Base-by-base conservation (phyloP, 805 yeast species). In the Jamesozyma gamospora region DNA sequence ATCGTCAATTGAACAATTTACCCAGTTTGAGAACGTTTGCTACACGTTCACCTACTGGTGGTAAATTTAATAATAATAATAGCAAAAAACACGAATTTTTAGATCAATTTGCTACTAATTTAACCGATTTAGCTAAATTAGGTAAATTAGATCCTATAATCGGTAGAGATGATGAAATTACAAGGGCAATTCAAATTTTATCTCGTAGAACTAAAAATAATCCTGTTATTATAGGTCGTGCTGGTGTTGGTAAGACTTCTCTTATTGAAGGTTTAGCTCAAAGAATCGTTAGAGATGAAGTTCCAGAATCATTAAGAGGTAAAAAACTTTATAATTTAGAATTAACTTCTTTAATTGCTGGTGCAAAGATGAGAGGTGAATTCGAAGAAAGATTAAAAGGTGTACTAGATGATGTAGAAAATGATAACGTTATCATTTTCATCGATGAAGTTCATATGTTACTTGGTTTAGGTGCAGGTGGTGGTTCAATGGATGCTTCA, bases 171-270 rank as follows among this genome's bases (percentile, higher is more conserved):
- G 95, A 88, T 46, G 97, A 92, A 56, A 92, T 90, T 41, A 72
- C 90, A 42, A 70, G 98, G 43, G 90, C 97, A 0, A 81, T 90
- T 41, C 97, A 90, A 58, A 88, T 90, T 35, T 65, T 90, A 34
- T 85, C 96, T 1, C 69, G 98, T 50, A 71, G 97, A 58, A 87
- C 96, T 1, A 90, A 90, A 62, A 92, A 92, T 60, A 90, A 90
- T 55, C 98, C 98, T 0, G 95, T 92, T 1, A 62, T 90, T 40
- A 87, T 92, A 32, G 98, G 98, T 46, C 77, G 83, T 49, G 98
- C 98, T 1, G 98, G 98, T 64, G 94, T 96, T 0, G 98, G 98
- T 65, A 90, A 90, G 61, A 92, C 97, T 0, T 94, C 97, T 6
- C 77, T 92, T 42, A 82, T 92, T 76, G 98, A 92, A 57, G 98